Evolutionary conservation across 208 protist species (phyloP), one percentile per base, ranked within the genome.

Genomic region (Zelonia costaricensis): DNA sequence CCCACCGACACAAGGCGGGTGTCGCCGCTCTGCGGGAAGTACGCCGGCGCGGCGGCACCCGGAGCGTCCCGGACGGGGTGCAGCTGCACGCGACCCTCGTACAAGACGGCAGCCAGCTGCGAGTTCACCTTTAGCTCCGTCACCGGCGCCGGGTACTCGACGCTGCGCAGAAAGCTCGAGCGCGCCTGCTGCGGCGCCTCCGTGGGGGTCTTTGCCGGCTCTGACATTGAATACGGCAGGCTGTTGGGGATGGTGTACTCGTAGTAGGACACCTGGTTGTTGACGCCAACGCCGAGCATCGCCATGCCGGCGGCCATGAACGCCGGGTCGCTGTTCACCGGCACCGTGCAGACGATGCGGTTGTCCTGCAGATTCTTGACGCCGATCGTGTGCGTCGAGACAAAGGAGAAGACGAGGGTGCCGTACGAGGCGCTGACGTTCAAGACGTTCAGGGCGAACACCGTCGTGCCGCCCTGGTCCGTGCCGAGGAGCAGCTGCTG

Each of bases 251-350:
- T 76, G 49, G 74, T 79, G 47, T 91, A 84, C 36, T 83, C 68
- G 75, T 98, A 98, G 80, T 91, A 98, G 44, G 84, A 74, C 0
- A 92, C 87, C 15, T 76, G 69, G 42, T 97, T 97, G 55, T 86
- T 79, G 27, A 71, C 62, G 31, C 86, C 91, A 3, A 94, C 91
- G 5, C 84, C 96, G 35, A 96, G 75, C 67, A 93, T 74, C 46
- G 82, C 80, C 62, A 84, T 84, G 23, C 92, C 89, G 5, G 95
- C 82, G 3, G 78, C 78, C 51, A 98, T 82, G 45, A 97, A 84
- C 36, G 69, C 69, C 1, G 96, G 94, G 38, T 98, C 93, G 38
- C 89, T 82, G 42, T 89, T 79, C 55, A 98, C 80, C 0, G 72
- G 54, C 8, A 97, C 73, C 4, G 72, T 86, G 51, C 82, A 88